phyloP scores from a whole-genome alignment of 371 early-diverging fungal genomes.

The Coemansia sp. region DNA sequence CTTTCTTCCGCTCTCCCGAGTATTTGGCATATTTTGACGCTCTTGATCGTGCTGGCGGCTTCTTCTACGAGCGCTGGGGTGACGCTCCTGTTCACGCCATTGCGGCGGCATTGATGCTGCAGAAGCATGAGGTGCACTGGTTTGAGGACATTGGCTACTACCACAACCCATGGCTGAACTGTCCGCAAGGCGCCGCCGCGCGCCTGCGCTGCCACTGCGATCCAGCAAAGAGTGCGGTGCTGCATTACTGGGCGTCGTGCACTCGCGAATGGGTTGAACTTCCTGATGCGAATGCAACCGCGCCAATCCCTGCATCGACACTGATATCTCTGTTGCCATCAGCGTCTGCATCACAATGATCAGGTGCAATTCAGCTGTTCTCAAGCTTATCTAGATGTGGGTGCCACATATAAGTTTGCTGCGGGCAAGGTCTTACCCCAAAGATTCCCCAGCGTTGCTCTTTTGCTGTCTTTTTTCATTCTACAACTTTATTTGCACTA shows the following conservation, averaged over 20 bases:
- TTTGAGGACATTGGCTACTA: slow-evolving; percentile 88
- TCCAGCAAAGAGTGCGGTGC: slow-evolving; percentile 41
- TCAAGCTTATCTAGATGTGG: not conserved
- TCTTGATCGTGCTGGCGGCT: slow-evolving; percentile 84
- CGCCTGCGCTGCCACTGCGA: slow-evolving; percentile 50
- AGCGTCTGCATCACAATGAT: not conserved
- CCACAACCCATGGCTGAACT: slow-evolving; percentile 73
- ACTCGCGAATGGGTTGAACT: slow-evolving; percentile 39
- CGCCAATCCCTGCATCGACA: not conserved
- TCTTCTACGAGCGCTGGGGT: slow-evolving; percentile 97
- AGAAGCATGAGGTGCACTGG: slow-evolving; percentile 81
- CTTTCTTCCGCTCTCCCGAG: slow-evolving; percentile 51
- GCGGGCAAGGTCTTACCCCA: not conserved
- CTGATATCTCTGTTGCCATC: not conserved
- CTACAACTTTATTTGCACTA: not conserved
- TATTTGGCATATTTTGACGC: slow-evolving; percentile 79
- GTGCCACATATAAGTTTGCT: not conserved
- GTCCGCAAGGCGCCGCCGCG: slow-evolving; percentile 59
- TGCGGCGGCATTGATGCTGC: slow-evolving; percentile 50
- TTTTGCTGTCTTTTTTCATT: not conserved
- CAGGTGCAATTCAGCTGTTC: not conserved
- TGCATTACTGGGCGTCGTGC: slow-evolving; percentile 48
- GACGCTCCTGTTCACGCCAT: slow-evolving; percentile 91
- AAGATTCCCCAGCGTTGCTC: not conserved
- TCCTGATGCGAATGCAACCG: slow-evolving; percentile 3